Percentiles rank a stretch among this genome's conserved stretches.
Evolutionary conservation across 805 yeast genomes (phyloP).

Genomic region (Candida endomychidarum): DNA sequence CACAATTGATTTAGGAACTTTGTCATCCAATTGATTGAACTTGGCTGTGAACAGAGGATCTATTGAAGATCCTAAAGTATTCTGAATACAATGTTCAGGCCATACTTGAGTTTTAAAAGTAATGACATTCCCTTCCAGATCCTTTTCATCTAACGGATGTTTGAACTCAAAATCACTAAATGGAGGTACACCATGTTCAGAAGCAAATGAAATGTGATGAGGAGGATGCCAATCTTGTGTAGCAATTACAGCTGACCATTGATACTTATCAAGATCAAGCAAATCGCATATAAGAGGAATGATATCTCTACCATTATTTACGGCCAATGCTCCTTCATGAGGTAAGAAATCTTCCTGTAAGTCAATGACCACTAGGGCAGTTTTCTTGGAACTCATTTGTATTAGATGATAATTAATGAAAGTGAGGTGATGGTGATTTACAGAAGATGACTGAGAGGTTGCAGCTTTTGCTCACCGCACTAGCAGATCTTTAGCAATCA

Average conservation of each 20-base stretch:
- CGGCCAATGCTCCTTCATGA: conserved; percentile 75
- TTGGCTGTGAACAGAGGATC: conserved; percentile 48
- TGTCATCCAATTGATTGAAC: conserved; percentile 31
- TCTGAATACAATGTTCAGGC: conserved; percentile 91
- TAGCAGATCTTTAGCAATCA: too few species aligned
- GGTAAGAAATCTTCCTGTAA: conserved; percentile 87
- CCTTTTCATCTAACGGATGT: conserved; percentile 46
- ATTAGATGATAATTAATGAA: background rate
- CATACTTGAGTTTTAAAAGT: conserved; percentile 55
- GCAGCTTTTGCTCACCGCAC: background rate
- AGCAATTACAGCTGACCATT: conserved; percentile 67
- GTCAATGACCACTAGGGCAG: conserved; percentile 74
- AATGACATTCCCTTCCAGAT: conserved; percentile 23
- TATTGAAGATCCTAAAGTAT: conserved; percentile 62
- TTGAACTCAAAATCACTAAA: conserved; percentile 48
- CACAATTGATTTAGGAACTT: conserved; percentile 41
- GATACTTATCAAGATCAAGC: conserved; percentile 31
- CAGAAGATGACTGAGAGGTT: background rate
- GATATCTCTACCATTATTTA: conserved; percentile 58
- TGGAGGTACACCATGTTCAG: conserved; percentile 54
- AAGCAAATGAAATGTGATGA: conserved; percentile 80
- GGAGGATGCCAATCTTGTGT: conserved; percentile 90
- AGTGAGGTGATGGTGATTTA: background rate
- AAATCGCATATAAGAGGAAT: conserved; percentile 53
- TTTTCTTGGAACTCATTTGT: conserved; percentile 1